Evolutionary conservation across 1,284 basidiomycete species (phyloP).

Genomic region (Fomitopsis schrenkii): DNA sequence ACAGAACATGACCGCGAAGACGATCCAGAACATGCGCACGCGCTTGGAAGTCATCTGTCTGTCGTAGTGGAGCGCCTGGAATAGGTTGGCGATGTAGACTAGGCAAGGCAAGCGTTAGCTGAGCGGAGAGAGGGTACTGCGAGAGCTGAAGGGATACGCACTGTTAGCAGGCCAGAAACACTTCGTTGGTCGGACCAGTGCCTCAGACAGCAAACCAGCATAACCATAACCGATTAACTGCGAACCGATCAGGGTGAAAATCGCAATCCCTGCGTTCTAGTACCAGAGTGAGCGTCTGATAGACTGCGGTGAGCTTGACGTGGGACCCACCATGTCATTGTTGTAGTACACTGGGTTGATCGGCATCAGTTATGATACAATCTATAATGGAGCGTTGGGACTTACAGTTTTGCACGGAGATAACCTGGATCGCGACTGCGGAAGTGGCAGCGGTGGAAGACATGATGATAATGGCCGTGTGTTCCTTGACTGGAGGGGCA

Average conservation of each 20-base stretch:
- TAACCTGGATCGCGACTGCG: slow-evolving; percentile 33
- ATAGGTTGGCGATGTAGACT: slow-evolving; percentile 27
- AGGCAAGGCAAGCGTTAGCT: neutral
- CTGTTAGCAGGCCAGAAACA: slow-evolving; percentile 29
- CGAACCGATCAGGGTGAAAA: slow-evolving; percentile 30
- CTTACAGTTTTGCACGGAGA: slow-evolving; percentile 32
- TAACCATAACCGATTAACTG: slow-evolving; percentile 30
- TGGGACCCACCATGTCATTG: slow-evolving; percentile 23
- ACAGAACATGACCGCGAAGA: slow-evolving; percentile 21
- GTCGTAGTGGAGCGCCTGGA: slow-evolving; percentile 28
- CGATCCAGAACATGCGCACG: slow-evolving; percentile 26
- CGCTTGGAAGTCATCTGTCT: slow-evolving; percentile 26
- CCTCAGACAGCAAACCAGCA: slow-evolving; percentile 27
- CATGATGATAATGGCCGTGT: slow-evolving; percentile 34
- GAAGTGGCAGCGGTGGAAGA: slow-evolving; percentile 31
- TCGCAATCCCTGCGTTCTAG: slow-evolving; percentile 25
- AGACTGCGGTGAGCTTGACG: slow-evolving; percentile 1
- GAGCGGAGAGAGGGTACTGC: neutral
- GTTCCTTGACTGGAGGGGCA: slow-evolving; percentile 27
- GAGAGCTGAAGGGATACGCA: slow-evolving; percentile 7
- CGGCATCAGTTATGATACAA: neutral
- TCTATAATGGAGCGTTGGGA: neutral
- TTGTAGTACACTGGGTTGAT: slow-evolving; percentile 28
- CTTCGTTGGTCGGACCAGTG: slow-evolving; percentile 29
- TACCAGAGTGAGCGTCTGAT: neutral